Base-by-base conservation (phyloP, 352 stramenopile species). In the Phytophthora palmivora region DNA sequence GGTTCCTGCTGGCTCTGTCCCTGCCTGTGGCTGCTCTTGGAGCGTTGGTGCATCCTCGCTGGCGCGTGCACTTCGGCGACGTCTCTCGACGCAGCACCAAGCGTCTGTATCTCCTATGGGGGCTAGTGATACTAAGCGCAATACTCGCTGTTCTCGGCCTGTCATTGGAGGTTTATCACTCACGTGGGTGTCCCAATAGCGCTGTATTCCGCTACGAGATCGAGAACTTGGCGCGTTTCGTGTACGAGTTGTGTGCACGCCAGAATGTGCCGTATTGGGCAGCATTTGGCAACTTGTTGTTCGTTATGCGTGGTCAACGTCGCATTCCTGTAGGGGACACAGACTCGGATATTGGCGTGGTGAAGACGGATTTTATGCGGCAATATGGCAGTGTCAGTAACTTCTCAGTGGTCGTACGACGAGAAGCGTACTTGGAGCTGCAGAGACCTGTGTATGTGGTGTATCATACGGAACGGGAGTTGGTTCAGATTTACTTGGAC, bases 281-380 rank as follows among this genome's bases (percentile, higher is more conserved):
- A 41, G 74, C 81, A 42, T 92, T 92, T 62, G 84, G 84, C 56
- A 92, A 89, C 39, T 56, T 89, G 44, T 62, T 93, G 16, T 93
- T 93, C 39, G 82, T 93, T 8, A 72, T 93, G 60, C 79, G 84
- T 37, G 70, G 72, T n/a, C 45, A 89, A 42, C 66, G 58, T 6
- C 71, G 73, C 34, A 92, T 93, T 51, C 84, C 84, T 9, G 79
- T 82, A 48, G 82, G 81, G 32, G 84, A 93, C 69, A 92, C 84
- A 10, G 82, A 93, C 72, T 90, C 84, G 60, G 84, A 92, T 64
- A 79, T 93, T 51, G 77, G 74, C n/a, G 67, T 93, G 16, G 49
- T 84, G 16, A 91, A 93, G 63, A 57, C 43, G 26, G 67, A 58
- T 37, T 88, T 93, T 39, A 58, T 89, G 32, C 50, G 67, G 24